Evolutionary conservation across 1,139 yeast species (phyloP).

Genomic region (Diutina ranongensis): DNA sequence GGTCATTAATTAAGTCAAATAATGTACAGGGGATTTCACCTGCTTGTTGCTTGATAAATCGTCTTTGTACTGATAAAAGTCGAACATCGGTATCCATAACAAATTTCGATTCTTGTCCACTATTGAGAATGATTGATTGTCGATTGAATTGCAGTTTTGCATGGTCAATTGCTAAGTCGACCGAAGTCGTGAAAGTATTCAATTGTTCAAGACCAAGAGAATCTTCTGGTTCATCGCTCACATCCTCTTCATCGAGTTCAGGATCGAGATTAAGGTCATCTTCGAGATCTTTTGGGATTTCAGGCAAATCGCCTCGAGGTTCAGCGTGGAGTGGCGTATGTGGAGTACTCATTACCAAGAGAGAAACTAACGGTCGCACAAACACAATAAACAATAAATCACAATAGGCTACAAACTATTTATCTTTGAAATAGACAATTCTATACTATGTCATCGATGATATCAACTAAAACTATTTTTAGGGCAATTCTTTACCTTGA

Average conservation of each 20-base stretch:
- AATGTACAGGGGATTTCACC: constrained; percentile 21
- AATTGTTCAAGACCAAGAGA: constrained; percentile 8
- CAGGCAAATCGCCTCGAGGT: not conserved
- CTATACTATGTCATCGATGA: no score
- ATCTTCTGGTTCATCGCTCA: constrained; percentile 14
- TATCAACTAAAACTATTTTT: no score
- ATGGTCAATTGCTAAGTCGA: constrained; percentile 11
- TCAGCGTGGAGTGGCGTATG: not conserved
- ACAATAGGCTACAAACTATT: no score
- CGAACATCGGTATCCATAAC: constrained; percentile 49
- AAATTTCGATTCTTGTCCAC: constrained; percentile 47
- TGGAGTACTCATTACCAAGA: constrained; percentile 1
- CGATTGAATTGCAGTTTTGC: constrained; percentile 22
- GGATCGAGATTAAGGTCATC: constrained; percentile 29
- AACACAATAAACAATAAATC: no score
- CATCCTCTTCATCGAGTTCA: constrained; percentile 19
- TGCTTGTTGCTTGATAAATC: constrained; percentile 51
- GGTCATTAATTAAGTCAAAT: constrained; percentile 29
- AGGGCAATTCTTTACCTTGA: no score
- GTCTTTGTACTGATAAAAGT: constrained; percentile 47
- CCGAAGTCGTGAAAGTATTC: constrained; percentile 10
- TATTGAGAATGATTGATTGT: constrained; percentile 13
- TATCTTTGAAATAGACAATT: no score
- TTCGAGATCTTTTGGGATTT: not conserved
- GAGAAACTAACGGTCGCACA: no score